Base-by-base conservation (phyloP, 2,329 filamentous ascomycete genomes). In the Phialophora verrucosa region DNA sequence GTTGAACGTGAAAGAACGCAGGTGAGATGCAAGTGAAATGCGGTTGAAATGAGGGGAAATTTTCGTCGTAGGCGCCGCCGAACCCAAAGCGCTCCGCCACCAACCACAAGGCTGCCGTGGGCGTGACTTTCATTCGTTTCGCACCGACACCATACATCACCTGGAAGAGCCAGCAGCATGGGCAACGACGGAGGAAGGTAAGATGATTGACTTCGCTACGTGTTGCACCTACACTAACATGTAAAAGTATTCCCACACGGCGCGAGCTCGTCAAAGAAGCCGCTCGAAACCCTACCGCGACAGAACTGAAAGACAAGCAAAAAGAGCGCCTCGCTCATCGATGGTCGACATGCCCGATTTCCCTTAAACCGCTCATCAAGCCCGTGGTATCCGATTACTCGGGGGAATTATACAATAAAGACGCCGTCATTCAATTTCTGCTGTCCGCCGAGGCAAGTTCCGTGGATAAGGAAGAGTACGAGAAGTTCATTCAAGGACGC, bases 211-310 rank as follows among this genome's bases (percentile, higher is more conserved):
- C 8, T 1, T 29, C 25, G 7, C 27, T 32, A n/a, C 11, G 25
- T 25, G 17, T 32, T 29, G 10, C 32, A 4, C 8, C 14, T 29
- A 29, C 14, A 29, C 71, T 65, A 12, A 67, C 57, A 31, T 56
- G 35, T 49, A 59, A 23, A 70, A 88, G 92, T 72, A 99, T 99
- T 73, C 95, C 95, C 4, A 98, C 91, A 70, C 91, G 96, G 35
- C 91, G 93, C 75, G 96, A 99, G 79, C 91, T 99, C 54, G 95
- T 99, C 78, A 96, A 96, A 80, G 90, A 94, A 78, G 92, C 93
- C 31, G 92, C 93, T 50, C 91, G 92, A 73, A 86, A 88, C 59
- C 91, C 91, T 25, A 96, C 91, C 38, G 86, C 92, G 31, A 89
- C 91, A 55, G 91, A 98, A 81, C 82, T 97, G 64, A 98, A 98